A percentile compares a stretch with the other conserved stretches of the same genome.
These are phyloP conservation scores for Solanum medicagineum DNA, from an alignment of 257 asterid genomes.

Conservation along the genomic window DNA sequence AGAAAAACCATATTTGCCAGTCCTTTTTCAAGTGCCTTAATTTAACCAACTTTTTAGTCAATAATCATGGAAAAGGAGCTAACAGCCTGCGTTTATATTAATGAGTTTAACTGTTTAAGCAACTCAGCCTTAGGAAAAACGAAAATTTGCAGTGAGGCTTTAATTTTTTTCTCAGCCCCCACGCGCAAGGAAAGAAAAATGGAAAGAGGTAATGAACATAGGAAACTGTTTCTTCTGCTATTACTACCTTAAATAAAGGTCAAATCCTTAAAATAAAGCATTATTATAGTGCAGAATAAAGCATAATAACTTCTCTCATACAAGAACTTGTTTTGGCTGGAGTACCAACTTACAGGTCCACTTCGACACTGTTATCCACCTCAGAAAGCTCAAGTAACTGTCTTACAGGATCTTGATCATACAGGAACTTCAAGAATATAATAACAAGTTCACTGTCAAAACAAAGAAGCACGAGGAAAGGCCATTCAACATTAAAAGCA, in stretches of 20 bases:
- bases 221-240: background rate
- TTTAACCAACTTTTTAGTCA: background rate
- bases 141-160: background rate
- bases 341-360: constrained; percentile 57
- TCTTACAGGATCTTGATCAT: constrained; percentile 85
- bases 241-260: background rate
- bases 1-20: background rate
- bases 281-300: background rate
- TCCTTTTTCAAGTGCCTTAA: background rate
- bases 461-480: background rate
- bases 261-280: background rate
- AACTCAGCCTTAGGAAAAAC: background rate
- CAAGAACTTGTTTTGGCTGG: constrained; percentile 1
- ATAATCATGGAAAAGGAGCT: background rate
- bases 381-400: constrained; percentile 60
- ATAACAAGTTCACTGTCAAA: constrained; percentile 81
- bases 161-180: background rate
- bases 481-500: background rate
- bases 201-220: background rate
- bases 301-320: background rate
- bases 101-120: background rate
- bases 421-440: constrained; percentile 74
- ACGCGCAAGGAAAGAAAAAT: background rate
- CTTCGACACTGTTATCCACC: constrained; percentile 34
- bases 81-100: background rate